Evolutionary conservation across 2,329 filamentous ascomycete genomes (phyloP).

Genomic region (Aureobasidium sp.): DNA sequence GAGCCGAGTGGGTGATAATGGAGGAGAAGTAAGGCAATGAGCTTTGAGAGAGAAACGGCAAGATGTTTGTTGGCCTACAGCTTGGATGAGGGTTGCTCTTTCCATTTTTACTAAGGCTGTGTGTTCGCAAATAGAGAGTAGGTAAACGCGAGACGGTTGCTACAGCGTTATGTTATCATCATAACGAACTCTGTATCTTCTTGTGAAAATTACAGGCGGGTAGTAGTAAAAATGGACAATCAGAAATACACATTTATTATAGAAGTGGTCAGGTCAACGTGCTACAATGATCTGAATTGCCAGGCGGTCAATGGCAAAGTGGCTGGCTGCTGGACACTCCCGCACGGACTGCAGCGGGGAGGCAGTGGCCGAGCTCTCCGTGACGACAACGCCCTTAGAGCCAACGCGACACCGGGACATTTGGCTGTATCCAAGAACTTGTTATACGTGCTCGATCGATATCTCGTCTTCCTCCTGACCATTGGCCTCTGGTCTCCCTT

Average conservation of each 20-base stretch:
- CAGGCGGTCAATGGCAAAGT: not conserved
- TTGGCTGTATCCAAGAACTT: not conserved
- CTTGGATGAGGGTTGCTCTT: not conserved
- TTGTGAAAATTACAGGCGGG: too few relatives aligned
- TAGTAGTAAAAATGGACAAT: not conserved
- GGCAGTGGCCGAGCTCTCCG: constrained; percentile 2
- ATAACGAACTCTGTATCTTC: not conserved
- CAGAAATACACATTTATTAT: not conserved
- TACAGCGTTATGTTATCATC: not conserved
- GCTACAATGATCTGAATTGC: not conserved
- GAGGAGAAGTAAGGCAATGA: not conserved
- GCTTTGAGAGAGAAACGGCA: not conserved
- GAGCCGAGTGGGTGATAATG: not conserved
- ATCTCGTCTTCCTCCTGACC: not conserved
- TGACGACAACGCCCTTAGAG: constrained; percentile 11
- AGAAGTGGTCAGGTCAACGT: too few relatives aligned
- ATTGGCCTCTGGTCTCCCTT: not conserved
- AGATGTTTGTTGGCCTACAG: constrained; percentile 6
- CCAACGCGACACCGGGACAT: not conserved
- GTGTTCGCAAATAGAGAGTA: not conserved
- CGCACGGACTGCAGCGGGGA: constrained; percentile 4
- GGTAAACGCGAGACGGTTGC: not conserved
- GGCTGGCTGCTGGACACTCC: not conserved
- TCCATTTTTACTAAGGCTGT: not conserved
- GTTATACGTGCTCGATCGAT: not conserved